Base-by-base conservation (phyloP, 2,329 filamentous ascomycete species). In the Teratosphaeria epicoccoides region DNA sequence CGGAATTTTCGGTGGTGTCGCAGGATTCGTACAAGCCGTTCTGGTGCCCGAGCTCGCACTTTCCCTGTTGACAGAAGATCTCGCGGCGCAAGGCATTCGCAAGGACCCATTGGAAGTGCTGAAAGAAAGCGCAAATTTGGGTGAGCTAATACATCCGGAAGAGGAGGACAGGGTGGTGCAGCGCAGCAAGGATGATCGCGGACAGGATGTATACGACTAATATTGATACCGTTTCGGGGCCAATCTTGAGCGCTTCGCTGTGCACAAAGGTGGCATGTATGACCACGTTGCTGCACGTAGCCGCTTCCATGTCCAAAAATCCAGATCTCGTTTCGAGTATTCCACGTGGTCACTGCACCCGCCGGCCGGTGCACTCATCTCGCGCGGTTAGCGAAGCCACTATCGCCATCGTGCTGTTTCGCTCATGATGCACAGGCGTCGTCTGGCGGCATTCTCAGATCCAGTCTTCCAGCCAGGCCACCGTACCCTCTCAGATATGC, bases 41-140 rank as follows among this genome's bases (percentile, higher is more conserved):
- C 54, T 70, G 2, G 66, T 68, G 26, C 67, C 68, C 1, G 67
- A 70, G 52, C 52, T 70, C n/a, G 66, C 65, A 4, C 51, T 65
- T 29, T 50, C 55, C 14, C 57, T 70, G 3, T 61, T 70, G 20
- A 63, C 58, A 54, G 65, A 69, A 37, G 68, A 70, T 49, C 57
- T 66, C 57, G 53, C 47, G 9, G 37, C 53, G 49, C 58, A 54
- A 23, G 64, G 64, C 2, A 51, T 26, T 6, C 12, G 12, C 6
- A 28, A 20, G 11, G 46, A 37, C 20, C 20, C 46, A n/a, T 6
- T 48, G 23, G 22, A 40, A 12, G 43, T 54, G 28, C 47, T 54
- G 26, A 51, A 51, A 33, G 54, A 57, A n/a, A 50, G 49, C 26
- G 25, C 24, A 11, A 40, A 37, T 37, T 22, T 50, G 12, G 49